These are phyloP conservation scores for Termitomyces sp. DNA, from an alignment of 768 basidiomycete genomes.

Conservation along the genomic window DNA sequence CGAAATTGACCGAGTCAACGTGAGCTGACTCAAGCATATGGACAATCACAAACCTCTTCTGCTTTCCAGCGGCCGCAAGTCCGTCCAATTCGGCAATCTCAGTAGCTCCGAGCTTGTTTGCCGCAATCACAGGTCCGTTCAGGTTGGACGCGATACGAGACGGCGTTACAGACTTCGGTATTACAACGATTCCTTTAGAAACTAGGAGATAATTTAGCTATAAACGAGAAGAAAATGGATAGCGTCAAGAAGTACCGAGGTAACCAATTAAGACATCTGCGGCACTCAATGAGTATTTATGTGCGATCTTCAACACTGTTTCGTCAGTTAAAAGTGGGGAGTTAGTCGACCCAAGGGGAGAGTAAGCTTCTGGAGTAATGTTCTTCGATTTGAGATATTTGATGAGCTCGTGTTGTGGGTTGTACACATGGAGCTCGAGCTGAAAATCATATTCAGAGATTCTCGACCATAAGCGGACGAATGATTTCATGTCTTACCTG, in stretches of 20 bases:
- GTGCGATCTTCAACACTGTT: conserved; percentile 51
- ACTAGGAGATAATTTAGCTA: conserved; percentile 31
- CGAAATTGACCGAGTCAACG: background rate
- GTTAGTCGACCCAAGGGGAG: conserved; percentile 68
- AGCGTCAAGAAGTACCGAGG: conserved; percentile 37
- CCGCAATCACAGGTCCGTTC: conserved; percentile 42
- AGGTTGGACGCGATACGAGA: conserved; percentile 60
- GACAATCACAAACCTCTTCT: conserved; percentile 42
- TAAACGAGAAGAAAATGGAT: background rate
- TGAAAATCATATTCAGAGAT: conserved; percentile 17
- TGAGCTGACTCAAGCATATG: background rate
- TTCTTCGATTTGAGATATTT: conserved; percentile 57
- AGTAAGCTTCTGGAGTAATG: conserved; percentile 76
- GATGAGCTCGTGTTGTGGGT: conserved; percentile 66
- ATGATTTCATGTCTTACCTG: conserved; percentile 42
- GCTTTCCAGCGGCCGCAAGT: conserved; percentile 56
- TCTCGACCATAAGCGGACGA: background rate
- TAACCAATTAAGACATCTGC: conserved; percentile 60
- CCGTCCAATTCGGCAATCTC: conserved; percentile 56
- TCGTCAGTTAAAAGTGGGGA: conserved; percentile 65
- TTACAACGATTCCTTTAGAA: conserved; percentile 54
- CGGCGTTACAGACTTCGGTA: conserved; percentile 77
- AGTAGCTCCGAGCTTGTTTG: conserved; percentile 36
- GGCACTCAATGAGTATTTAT: conserved; percentile 46
- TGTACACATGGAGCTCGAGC: conserved; percentile 72